Conservation (phyloP, 305 asterid genomes). For the Plantago rigida region DNA sequence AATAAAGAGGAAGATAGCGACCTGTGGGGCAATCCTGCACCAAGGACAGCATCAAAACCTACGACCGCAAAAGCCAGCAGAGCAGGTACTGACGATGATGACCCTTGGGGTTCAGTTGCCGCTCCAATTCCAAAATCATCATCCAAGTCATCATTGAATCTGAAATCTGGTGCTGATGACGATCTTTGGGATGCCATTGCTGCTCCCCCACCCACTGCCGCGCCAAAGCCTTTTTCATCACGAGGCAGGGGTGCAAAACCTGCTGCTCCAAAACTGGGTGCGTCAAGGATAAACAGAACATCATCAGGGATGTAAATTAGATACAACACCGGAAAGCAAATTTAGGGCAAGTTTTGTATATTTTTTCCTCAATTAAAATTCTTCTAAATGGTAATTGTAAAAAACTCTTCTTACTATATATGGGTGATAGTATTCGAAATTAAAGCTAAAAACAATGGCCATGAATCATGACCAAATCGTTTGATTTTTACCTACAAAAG, state of each 20-base stretch:
- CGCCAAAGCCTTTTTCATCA: conserved; percentile 53
- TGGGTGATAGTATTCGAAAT: conserved; percentile 31
- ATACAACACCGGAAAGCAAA: conserved; percentile 20
- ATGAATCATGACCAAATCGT: no score
- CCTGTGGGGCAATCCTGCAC: conserved; percentile 52
- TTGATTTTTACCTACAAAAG: background rate
- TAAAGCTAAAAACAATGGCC: conserved; percentile 7
- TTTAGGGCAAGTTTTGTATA: conserved; percentile 36
- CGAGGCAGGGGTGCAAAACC: conserved; percentile 62
- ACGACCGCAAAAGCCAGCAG: conserved; percentile 33
- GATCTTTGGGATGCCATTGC: conserved; percentile 93
- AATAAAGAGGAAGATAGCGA: conserved; percentile 53
- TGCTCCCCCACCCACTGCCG: conserved; percentile 75
- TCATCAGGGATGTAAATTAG: conserved; percentile 45
- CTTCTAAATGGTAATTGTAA: conserved; percentile 6
- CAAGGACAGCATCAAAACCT: conserved; percentile 41
- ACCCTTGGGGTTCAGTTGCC: conserved; percentile 60
- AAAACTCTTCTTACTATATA: conserved; percentile 20
- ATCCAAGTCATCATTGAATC: conserved; percentile 33
- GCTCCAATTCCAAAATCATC: conserved; percentile 64
- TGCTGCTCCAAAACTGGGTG: conserved; percentile 76
- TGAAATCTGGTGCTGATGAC: conserved; percentile 50
- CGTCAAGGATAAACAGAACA: conserved; percentile 76
- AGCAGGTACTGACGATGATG: conserved; percentile 39
- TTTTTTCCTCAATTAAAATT: conserved; percentile 27